Base-by-base conservation (phyloP, 164 flowering plant genomes). In the Taxillus chinensis region DNA sequence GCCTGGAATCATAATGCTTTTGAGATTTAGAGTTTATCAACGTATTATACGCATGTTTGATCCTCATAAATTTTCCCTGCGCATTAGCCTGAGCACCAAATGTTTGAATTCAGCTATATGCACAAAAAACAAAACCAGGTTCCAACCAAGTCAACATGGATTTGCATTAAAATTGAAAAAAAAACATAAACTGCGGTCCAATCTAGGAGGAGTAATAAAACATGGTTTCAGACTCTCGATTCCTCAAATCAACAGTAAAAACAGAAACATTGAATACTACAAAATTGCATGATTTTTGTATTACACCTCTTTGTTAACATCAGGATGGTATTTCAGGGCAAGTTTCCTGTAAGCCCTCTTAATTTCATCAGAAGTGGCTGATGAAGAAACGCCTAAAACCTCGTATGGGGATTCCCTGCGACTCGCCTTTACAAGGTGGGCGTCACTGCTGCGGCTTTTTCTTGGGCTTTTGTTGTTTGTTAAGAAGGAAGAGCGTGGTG, bases 291-390 rank as follows among this genome's bases (percentile, higher is more conserved):
- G 27, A 27, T 27, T 27, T 43, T 9, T 43, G 46, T 43, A 1
- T 43, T 10, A 3, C 66, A 92, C 97, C 96, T 86, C 84, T 65
- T 89, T 93, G 65, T 93, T 93, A 56, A 90, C 97, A 78, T 93
- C 99, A 6, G 97, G 99, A 65, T 93, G 99, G 71, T 76, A 87
- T 71, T 87, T 93, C 17, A 93, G 78, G 70, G 99, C 99, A 58
- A 93, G 85, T 70, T 84, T 93, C 57, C 99, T 70, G 67, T 93
- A 93, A 65, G 96, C 96, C 80, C 87, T 81, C 69, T 90, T 93
- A 70, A 93, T 89, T 64, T 90, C 89, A 62, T 67, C 65, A 38
- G 83, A 70, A 56, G 82, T 71, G 16, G 97, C 86, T 55, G 96
- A 78, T 2, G 90, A 82, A 7, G 95, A 79, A 54, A 93, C 87